phyloP scores from a whole-genome alignment of 257 asterid genomes.

The Phtheirospermum japonicum region DNA sequence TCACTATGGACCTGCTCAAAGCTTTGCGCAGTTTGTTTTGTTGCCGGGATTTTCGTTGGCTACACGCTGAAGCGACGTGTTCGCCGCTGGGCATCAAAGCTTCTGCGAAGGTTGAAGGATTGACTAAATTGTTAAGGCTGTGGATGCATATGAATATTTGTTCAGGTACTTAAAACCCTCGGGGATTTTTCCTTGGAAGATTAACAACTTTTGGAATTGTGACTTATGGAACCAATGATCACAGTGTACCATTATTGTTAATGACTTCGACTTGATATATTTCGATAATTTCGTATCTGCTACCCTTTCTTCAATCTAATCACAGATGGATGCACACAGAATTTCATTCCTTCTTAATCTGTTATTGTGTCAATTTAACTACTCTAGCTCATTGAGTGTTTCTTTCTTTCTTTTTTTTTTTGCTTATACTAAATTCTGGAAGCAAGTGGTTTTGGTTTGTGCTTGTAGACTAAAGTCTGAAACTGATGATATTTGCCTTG shows the following conservation, averaged over 20 bases:
- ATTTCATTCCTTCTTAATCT: background rate
- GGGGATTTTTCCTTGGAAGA: constrained; percentile 2
- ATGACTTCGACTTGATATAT: background rate
- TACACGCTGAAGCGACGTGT: constrained; percentile 71
- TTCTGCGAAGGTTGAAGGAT: constrained; percentile 55
- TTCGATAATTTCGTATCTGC: background rate
- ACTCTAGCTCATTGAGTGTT: background rate
- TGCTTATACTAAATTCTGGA: background rate
- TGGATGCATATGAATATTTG: background rate
- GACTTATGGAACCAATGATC: background rate
- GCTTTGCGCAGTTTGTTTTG: constrained; percentile 60
- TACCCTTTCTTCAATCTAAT: too few species aligned
- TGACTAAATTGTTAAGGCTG: constrained; percentile 34
- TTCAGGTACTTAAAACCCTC: constrained; percentile 12
- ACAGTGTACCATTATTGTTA: background rate
- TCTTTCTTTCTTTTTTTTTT: background rate
- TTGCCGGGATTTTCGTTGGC: constrained; percentile 68
- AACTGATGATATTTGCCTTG: background rate
- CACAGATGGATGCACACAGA: too few species aligned
- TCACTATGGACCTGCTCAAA: constrained; percentile 73
- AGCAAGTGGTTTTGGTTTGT: constrained; percentile 11
- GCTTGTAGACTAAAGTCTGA: background rate
- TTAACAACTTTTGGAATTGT: background rate
- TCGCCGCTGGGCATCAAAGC: constrained; percentile 61
- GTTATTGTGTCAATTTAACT: background rate